A percentile compares a stretch with the other conserved stretches of the same genome.
Conservation (phyloP, 176 grass and related monocot genomes). For the Eragrostis nindensis region DNA sequence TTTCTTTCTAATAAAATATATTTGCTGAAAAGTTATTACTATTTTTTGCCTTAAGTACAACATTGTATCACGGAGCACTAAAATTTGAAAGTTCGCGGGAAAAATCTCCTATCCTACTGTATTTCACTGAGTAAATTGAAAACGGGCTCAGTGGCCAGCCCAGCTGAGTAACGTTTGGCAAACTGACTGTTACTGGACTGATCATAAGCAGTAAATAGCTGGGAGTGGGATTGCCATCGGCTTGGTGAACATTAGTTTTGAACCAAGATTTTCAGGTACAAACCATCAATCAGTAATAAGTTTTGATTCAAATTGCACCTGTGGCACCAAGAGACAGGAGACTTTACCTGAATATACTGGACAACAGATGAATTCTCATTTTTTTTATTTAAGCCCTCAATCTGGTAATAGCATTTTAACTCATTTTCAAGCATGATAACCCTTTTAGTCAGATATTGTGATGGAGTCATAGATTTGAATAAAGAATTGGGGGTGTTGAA, state of each 20-base stretch:
- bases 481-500: slow-evolving; percentile 66
- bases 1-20: background rate
- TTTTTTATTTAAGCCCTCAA: slow-evolving; percentile 75
- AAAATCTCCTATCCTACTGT: background rate
- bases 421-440: slow-evolving; percentile 78
- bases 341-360: slow-evolving; percentile 91
- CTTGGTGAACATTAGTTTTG: slow-evolving; percentile 18
- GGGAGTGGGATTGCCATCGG: background rate
- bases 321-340: slow-evolving; percentile 21
- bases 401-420: slow-evolving; percentile 69
- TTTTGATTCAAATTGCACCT: slow-evolving; percentile 6
- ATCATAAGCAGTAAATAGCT: background rate
- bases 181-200: slow-evolving; percentile 18
- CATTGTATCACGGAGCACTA: slow-evolving; percentile 9
- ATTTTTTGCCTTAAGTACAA: slow-evolving; percentile 32
- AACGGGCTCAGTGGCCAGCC: background rate
- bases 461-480: slow-evolving; percentile 75
- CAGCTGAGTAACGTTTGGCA: too few species aligned
- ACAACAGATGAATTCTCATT: slow-evolving; percentile 88
- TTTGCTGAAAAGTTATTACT: background rate
- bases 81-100: background rate
- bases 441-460: slow-evolving; percentile 75
- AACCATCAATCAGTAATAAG: background rate
- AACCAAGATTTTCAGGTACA: slow-evolving; percentile 11
- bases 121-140: background rate